Evolutionary conservation across 768 basidiomycete species (phyloP), one percentile per base, ranked within the genome.

Genomic region (Gymnopilus junonius): DNA sequence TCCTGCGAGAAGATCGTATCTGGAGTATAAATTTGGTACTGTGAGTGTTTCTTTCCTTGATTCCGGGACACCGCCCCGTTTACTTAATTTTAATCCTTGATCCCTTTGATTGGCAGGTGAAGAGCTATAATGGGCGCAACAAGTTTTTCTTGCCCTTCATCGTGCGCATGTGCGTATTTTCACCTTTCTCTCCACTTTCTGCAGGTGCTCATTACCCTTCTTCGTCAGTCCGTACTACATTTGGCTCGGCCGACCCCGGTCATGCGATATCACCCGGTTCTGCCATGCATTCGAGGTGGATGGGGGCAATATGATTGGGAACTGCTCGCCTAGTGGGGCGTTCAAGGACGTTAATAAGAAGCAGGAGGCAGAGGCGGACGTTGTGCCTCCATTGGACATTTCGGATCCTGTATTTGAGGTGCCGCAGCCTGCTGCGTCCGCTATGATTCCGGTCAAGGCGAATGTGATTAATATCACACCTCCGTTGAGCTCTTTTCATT

Each of bases 1-100:
- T 23, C 85, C 86, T 8, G 83, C 85, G 27, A 76, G 90, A 34
- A 81, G 89, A 20, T 85, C 88, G 56, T 93, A 92, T 72, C 81
- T 93, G 34, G 91, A 93, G 73, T 90, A 92, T 74, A 85, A 85
- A 61, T 92, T 92, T 74, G 90, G 90, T 40, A 92, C 91, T 27
- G 85, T 89, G 46, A 55, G 80, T 76, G 5, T 57, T 35, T 29
- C 53, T 67, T 56, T 58, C 15, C 31, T 55, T 23, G 35, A 14
- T 5, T 21, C n/a, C 31, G 25, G 25, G 21, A 62, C 40, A 3
- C 21, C 39, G 43, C 23, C 61, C 48, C 29, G 48, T 51, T 42
- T 10, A 46, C 8, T 42, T 42, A 17, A 40, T 1, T 42, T 42
- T 42, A 5, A 4, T 1, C 21, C 23, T 45, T 25, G 1, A 25